Conservation (phyloP, 495 filamentous ascomycete genomes). For the Neurospora sp. region DNA sequence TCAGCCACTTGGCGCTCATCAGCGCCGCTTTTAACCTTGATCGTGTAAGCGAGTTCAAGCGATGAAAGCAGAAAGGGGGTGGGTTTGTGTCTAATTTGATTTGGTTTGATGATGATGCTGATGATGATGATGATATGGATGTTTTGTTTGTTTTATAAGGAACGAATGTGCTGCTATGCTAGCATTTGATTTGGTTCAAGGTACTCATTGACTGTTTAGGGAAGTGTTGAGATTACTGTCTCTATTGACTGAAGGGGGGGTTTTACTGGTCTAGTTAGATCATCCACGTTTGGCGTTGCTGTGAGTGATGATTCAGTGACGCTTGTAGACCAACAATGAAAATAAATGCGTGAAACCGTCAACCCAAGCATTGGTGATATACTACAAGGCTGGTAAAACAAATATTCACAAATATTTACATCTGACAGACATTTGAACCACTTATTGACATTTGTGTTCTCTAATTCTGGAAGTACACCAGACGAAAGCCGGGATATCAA, state of each 20-base stretch:
- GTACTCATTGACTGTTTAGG: not conserved
- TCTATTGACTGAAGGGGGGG: not conserved
- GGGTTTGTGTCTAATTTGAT: not conserved
- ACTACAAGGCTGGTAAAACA: not conserved
- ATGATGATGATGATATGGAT: not conserved
- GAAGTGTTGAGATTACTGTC: not conserved
- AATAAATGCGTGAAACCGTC: not conserved
- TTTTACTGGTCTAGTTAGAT: not conserved
- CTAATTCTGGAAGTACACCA: not conserved
- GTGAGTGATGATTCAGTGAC: not conserved
- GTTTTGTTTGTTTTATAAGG: not conserved
- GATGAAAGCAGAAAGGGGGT: not conserved
- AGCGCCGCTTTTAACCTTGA: conserved; percentile 66
- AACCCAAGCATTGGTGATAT: not conserved
- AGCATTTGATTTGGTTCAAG: not conserved
- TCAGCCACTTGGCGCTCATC: conserved; percentile 61
- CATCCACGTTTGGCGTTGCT: not conserved
- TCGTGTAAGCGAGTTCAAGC: conserved; percentile 27
- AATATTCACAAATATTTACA: not conserved
- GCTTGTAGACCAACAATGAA: not conserved
- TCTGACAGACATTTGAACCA: not conserved
- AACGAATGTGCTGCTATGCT: not conserved
- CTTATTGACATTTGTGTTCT: not conserved
- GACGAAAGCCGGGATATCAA: not conserved
- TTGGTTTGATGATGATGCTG: not conserved